These are phyloP conservation scores for Pneumocystis jirovecii DNA, from an alignment of 1,139 yeast species.

Conservation along the genomic window DNA sequence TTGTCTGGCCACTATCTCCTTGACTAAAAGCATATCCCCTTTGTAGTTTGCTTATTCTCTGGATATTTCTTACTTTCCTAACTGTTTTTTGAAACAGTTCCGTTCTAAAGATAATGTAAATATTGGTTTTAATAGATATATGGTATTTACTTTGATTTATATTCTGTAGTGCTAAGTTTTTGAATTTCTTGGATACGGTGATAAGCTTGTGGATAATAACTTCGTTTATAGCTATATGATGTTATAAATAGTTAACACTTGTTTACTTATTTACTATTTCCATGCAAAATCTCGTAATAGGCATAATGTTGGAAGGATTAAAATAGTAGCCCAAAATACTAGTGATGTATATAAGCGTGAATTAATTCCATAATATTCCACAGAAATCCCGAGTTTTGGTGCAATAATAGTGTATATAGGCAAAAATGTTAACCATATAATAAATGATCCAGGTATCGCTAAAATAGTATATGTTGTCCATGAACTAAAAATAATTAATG, in stretches of 20 bases:
- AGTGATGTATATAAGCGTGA: conserved; percentile 61
- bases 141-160: conserved; percentile 42
- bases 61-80: conserved; percentile 92
- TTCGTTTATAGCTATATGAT: conserved; percentile 45
- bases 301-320: conserved; percentile 64
- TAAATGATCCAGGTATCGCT: conserved; percentile 89
- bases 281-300: conserved; percentile 77
- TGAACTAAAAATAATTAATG: conserved; percentile 23
- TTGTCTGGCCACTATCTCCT: conserved; percentile 86
- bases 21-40: conserved; percentile 98
- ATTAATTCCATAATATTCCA: conserved; percentile 70
- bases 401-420: conserved; percentile 81
- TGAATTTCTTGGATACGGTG: conserved; percentile 96
- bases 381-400: conserved; percentile 68
- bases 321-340: conserved; percentile 70
- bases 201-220: conserved; percentile 79
- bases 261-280: conserved; percentile 39
- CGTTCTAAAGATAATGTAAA: conserved; percentile 34
- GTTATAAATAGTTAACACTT: not conserved
- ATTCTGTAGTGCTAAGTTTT: conserved; percentile 84
- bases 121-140: not conserved
- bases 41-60: conserved; percentile 81
- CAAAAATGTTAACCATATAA: conserved; percentile 70
- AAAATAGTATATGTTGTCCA: conserved; percentile 89
- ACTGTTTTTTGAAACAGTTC: conserved; percentile 96